Evolutionary conservation across 257 asterid genomes (phyloP).

Genomic region (Salvia hispanica): DNA sequence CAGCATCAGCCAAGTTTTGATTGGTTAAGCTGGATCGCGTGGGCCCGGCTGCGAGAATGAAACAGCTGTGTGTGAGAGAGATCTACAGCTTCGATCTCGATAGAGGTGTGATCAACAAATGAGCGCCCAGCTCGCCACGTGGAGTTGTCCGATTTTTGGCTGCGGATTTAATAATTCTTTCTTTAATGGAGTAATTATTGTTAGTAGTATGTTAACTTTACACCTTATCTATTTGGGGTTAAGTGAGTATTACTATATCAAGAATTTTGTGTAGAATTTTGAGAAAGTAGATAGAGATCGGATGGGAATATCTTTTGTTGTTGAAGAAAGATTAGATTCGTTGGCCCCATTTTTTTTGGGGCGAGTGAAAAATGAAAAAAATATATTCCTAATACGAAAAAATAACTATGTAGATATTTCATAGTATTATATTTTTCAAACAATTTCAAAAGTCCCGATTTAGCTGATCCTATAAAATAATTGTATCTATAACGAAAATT

Average conservation of each 20-base stretch:
- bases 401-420: no score
- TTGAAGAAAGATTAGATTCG: not conserved
- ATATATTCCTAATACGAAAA: no score
- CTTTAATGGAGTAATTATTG: not conserved
- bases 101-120: slow-evolving; percentile 36
- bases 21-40: slow-evolving; percentile 36
- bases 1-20: slow-evolving; percentile 9
- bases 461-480: no score
- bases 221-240: slow-evolving; percentile 17
- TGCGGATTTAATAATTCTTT: slow-evolving; percentile 18
- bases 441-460: no score
- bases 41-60: slow-evolving; percentile 32
- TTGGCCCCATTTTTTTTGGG: no score
- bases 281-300: not conserved
- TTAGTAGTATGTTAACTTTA: no score
- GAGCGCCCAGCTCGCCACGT: slow-evolving; percentile 47
- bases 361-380: no score
- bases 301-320: not conserved
- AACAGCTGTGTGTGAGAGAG: slow-evolving; percentile 30
- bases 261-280: not conserved
- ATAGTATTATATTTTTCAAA: no score
- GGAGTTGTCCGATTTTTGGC: slow-evolving; percentile 13
- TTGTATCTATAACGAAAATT: no score
- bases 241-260: not conserved
- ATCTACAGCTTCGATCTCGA: no score